These are phyloP conservation scores for Chytriomyces confervae DNA, from an alignment of 192 early-diverging fungal genomes.

Conservation along the genomic window DNA sequence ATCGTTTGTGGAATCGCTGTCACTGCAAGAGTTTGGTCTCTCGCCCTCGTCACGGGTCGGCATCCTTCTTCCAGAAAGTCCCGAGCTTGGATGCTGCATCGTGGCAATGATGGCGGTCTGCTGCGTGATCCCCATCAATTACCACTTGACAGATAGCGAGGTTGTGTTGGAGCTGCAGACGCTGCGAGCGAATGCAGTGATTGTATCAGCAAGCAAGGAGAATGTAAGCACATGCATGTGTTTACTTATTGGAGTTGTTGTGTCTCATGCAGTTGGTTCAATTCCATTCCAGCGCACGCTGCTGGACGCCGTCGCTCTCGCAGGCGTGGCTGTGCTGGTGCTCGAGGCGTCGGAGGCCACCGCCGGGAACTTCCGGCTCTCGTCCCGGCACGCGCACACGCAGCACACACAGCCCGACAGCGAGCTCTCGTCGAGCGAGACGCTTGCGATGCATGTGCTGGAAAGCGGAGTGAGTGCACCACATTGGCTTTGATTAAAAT, in stretches of 20 bases:
- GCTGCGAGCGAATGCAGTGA: constrained; percentile 37
- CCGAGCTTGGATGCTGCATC: constrained; percentile 40
- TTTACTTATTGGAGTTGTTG: background rate
- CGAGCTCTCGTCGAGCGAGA: too few relatives aligned
- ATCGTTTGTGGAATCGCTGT: constrained; percentile 19
- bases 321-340: too few relatives aligned
- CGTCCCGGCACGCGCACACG: too few relatives aligned
- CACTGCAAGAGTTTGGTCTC: constrained; percentile 1
- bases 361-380: too few relatives aligned
- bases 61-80: constrained; percentile 48
- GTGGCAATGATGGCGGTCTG: constrained; percentile 40
- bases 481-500: too few relatives aligned
- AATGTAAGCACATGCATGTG: background rate
- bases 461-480: too few relatives aligned
- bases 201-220: constrained; percentile 15
- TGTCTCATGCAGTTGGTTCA: background rate
- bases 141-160: constrained; percentile 37
- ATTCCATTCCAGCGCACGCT: background rate
- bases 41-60: constrained; percentile 27
- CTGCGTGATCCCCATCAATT: constrained; percentile 43
- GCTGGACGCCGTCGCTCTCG: too few relatives aligned
- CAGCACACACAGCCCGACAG: too few relatives aligned
- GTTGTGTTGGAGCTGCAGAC: constrained; percentile 34
- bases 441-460: too few relatives aligned
- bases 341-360: too few relatives aligned